These are phyloP conservation scores for Anisodus acutangulus DNA, from an alignment of 257 asterid genomes.

Conservation along the genomic window DNA sequence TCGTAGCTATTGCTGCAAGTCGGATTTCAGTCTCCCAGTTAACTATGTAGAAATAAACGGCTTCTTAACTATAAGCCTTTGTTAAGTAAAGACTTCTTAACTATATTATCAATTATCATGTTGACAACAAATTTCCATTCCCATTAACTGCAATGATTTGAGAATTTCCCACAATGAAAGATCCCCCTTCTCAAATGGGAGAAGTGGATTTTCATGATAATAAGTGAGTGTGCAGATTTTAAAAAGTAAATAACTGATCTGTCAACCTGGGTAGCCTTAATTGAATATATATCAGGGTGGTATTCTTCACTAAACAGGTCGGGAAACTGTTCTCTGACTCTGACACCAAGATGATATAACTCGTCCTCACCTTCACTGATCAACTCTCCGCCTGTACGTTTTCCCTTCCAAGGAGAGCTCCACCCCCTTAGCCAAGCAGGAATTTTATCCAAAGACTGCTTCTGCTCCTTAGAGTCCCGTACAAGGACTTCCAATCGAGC, in stretches of 20 bases:
- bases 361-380: conserved; percentile 80
- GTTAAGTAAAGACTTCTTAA: neutral
- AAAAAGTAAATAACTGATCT: neutral
- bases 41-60: neutral
- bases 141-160: neutral
- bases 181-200: neutral
- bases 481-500: conserved; percentile 55
- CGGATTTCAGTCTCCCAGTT: neutral
- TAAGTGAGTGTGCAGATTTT: neutral
- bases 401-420: conserved; percentile 95
- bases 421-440: conserved; percentile 84
- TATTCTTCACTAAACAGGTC: conserved; percentile 74
- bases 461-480: conserved; percentile 46
- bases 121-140: neutral
- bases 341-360: conserved; percentile 77
- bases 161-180: neutral
- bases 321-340: conserved; percentile 76
- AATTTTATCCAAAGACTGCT: conserved; percentile 49
- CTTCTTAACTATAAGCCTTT: neutral
- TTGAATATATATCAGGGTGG: conserved; percentile 88
- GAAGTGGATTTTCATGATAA: neutral
- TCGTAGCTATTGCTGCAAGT: neutral
- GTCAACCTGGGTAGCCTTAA: conserved; percentile 87
- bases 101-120: conserved; percentile 1
- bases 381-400: conserved; percentile 87